Evolutionary conservation across 1,284 basidiomycete species (phyloP), one percentile per base, ranked within the genome.

Genomic region (Ceratobasidium sp.): DNA sequence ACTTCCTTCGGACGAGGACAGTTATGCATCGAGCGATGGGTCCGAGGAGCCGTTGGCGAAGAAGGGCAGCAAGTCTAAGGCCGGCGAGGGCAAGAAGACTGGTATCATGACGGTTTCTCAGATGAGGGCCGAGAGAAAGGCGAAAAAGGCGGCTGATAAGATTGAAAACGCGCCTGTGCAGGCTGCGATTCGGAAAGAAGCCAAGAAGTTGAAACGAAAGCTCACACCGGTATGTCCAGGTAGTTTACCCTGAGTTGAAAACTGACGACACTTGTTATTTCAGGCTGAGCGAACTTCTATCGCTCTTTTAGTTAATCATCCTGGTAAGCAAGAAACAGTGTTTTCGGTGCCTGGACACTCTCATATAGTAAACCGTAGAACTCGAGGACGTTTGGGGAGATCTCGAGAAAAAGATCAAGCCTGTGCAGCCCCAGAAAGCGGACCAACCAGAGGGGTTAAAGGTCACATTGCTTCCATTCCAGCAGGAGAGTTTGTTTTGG

Each of bases 331-430:
- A 15, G 33, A 15, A 20, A 28, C 48, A 10, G 17, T 28, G 33
- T 50, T 40, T 9, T 23, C 40, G 10, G 26, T 78, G 79, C 64
- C 80, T 57, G 78, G 78, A 62, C 78, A 81, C 57, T 71, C 26
- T 57, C 20, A 57, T 12, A n/a, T n/a, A n/a, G 3, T 23, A 7
- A 12, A 9, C 23, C 10, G 28, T 54, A 20, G 96, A 99, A 83
- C 90, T 99, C 42, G 86, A 84, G 73, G 88, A 93, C 82, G 92
- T 96, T 26, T 99, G 98, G 98, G 94, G 94, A 46, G 92, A 98
- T 81, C 85, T 99, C 9, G 90, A 93, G 82, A 86, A 87, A 42
- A 90, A 86, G 23, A 88, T 94, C 68, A 87, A 90, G 10, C 86
- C 93, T 57, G 86, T 92, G 78, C 86, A 88, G 64, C 96, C 96